These are phyloP conservation scores for Fusarium longipes DNA, from an alignment of 2,329 filamentous ascomycete species.

Conservation along the genomic window DNA sequence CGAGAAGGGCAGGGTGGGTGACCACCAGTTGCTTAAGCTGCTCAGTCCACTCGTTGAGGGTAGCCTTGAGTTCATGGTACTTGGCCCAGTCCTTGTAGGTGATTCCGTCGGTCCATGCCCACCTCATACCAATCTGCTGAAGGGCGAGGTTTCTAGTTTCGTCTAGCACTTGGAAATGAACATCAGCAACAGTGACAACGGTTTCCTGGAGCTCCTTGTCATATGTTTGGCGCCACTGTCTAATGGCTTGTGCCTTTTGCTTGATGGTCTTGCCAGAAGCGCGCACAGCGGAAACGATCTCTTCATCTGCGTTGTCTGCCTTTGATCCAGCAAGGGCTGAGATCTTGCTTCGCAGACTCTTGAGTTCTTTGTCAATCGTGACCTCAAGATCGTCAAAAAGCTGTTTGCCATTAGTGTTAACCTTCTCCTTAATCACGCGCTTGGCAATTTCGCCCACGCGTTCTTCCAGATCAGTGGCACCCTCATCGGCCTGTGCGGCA, in stretches of 20 bases:
- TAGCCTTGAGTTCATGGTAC: slow-evolving; percentile 87
- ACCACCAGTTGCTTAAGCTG: slow-evolving; percentile 83
- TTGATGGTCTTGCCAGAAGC: slow-evolving; percentile 78
- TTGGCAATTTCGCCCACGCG: slow-evolving; percentile 69
- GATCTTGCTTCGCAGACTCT: slow-evolving; percentile 74
- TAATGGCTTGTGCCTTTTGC: slow-evolving; percentile 79
- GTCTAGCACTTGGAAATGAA: slow-evolving; percentile 84
- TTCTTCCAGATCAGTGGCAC: slow-evolving; percentile 77
- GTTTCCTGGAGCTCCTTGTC: slow-evolving; percentile 75
- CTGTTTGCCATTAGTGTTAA: slow-evolving; percentile 72
- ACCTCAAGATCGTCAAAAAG: slow-evolving; percentile 76
- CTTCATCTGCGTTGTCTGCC: slow-evolving; percentile 56
- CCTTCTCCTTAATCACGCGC: slow-evolving; percentile 70
- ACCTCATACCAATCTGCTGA: slow-evolving; percentile 91
- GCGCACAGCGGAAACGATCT: slow-evolving; percentile 65
- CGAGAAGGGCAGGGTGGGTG: slow-evolving; percentile 75
- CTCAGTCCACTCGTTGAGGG: slow-evolving; percentile 85
- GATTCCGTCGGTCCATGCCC: slow-evolving; percentile 95
- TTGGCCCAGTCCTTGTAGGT: slow-evolving; percentile 98
- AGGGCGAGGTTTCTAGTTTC: slow-evolving; percentile 85
- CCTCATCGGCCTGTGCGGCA: slow-evolving; percentile 84
- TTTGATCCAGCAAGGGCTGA: slow-evolving; percentile 69
- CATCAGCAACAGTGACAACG: slow-evolving; percentile 78
- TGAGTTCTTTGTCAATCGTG: slow-evolving; percentile 71
- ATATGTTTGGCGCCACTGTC: slow-evolving; percentile 79